Evolutionary conservation across 257 asterid species (phyloP), one percentile per base, ranked within the genome.

Genomic region (Jasminum sambac): DNA sequence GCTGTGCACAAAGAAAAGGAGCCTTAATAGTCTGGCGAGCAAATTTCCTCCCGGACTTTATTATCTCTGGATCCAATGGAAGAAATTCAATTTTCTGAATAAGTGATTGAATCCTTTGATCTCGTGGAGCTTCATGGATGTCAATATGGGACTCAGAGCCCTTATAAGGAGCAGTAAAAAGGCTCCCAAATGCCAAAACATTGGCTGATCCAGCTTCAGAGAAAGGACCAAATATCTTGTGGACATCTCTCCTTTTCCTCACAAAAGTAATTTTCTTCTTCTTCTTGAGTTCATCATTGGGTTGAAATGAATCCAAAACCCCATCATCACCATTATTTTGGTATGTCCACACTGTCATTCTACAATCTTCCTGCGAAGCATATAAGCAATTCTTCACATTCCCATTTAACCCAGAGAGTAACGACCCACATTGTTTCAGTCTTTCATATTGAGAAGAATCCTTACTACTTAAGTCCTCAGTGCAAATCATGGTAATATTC

Each of bases 141-240:
- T 94, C 97, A n/a, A 94, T 78, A 72, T 94, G 86, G 0, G 91
- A 91, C 82, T 94, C 90, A 25, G 96, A 91, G 9, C 90, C 96
- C 83, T 83, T 89, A 67, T 94, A 94, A 5, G 90, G 76, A 63
- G 88, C 91, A 25, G 96, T 82, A 64, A 91, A 94, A 44, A 94
- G 90, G 84, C 96, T 91, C 68, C 97, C 98, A 59, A 91, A 83
- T 52, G 92, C 79, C 52, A 94, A 76, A 80, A 94, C 83, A 52
- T 63, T 69, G 34, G 96, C 88, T 25, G 82, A 73, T 57, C 80
- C 96, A 78, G 90, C 87, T 30, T 76, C 84, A 66, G 97, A 85
- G 48, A 85, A 83, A 39, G 95, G 92, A 39, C 98, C 98, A 48
- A 89, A 85, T 58, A 89, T 75, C 71, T 82, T 85, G 46, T 66